Conservation (phyloP, 768 basidiomycete species). For the Tylopilus subfusipes region DNA sequence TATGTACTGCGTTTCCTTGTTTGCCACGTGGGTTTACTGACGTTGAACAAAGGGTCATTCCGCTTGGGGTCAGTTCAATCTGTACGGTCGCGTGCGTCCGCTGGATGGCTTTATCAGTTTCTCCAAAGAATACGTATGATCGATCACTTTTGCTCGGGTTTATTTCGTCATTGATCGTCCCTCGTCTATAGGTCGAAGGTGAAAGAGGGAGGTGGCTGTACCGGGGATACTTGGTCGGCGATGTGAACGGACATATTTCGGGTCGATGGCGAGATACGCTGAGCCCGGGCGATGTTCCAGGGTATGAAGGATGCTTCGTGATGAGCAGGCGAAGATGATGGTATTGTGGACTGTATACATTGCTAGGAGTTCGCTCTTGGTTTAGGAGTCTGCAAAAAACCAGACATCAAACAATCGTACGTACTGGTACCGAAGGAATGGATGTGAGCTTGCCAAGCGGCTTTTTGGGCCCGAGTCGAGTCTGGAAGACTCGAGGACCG, state of each 20-base stretch:
- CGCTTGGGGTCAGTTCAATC: constrained; percentile 83
- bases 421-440: not conserved
- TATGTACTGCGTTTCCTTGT: constrained; percentile 22
- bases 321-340: constrained; percentile 61
- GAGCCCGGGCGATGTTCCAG: constrained; percentile 54
- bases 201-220: constrained; percentile 85
- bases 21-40: constrained; percentile 1
- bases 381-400: not conserved
- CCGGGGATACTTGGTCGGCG: constrained; percentile 76
- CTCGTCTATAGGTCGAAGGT: constrained; percentile 49
- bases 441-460: not conserved
- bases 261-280: constrained; percentile 88
- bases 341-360: not conserved
- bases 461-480: not conserved
- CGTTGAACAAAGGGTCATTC: constrained; percentile 69
- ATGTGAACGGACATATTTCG: constrained; percentile 63
- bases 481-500: not conserved
- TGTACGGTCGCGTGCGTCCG: constrained; percentile 76
- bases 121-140: constrained; percentile 78
- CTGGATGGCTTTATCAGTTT: constrained; percentile 79
- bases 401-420: not conserved
- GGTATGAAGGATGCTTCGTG: constrained; percentile 85
- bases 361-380: not conserved
- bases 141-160: not conserved
- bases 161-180: not conserved